Conservation (phyloP, 23 red algal species). For the Porphyridium purpureum region DNA sequence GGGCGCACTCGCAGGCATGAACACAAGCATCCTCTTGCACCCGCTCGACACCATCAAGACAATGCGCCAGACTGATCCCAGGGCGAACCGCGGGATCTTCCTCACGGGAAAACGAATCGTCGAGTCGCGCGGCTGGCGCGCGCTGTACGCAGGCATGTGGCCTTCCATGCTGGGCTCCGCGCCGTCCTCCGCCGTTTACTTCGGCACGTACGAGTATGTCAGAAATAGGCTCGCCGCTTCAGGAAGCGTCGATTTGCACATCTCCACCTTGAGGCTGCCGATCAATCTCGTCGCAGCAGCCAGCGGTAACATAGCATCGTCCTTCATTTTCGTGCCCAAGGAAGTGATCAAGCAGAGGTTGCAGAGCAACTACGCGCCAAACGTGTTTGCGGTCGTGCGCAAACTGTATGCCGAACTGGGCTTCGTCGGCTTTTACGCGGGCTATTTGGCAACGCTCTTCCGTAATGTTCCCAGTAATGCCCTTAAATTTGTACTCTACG, state of each 20-base stretch:
- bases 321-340: conserved; percentile 80
- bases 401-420: conserved; percentile 16
- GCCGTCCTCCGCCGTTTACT: conserved; percentile 67
- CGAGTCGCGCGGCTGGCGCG: background rate
- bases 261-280: conserved; percentile 3
- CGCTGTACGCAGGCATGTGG: conserved; percentile 55
- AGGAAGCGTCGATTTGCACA: background rate
- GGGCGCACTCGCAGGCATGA: conserved; percentile 57
- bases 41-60: conserved; percentile 85
- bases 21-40: conserved; percentile 44
- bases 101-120: conserved; percentile 2
- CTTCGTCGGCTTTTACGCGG: conserved; percentile 45
- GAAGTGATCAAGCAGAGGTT: conserved; percentile 92
- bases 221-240: conserved; percentile 6
- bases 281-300: conserved; percentile 55
- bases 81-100: conserved; percentile 10
- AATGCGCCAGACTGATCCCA: conserved; percentile 67
- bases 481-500: conserved; percentile 76
- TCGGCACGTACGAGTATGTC: conserved; percentile 62
- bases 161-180: conserved; percentile 60
- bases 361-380: conserved; percentile 22
- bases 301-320: conserved; percentile 71
- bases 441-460: conserved; percentile 59
- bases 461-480: conserved; percentile 66
- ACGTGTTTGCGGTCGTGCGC: conserved; percentile 19